Conservation (phyloP, 257 asterid species). For the Capsicum pubescens region DNA sequence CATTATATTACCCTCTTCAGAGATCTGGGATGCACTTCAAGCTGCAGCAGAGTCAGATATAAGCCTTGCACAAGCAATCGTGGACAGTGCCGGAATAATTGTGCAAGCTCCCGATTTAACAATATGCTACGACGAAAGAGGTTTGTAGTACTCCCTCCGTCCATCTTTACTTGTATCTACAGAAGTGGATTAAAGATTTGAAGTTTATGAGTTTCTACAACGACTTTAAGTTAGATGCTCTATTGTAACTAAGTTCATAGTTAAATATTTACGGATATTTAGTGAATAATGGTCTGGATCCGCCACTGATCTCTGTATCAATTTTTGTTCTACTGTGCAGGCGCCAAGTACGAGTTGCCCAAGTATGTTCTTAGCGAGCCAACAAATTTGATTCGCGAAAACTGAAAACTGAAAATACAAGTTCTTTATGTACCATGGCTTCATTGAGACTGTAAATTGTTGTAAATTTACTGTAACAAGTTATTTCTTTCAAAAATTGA, state of each 20-base stretch:
- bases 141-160: constrained; percentile 36
- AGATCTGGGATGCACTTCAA: constrained; percentile 84
- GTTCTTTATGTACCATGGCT: neutral
- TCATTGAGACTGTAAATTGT: constrained; percentile 26
- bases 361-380: constrained; percentile 84
- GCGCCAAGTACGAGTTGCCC: constrained; percentile 80
- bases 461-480: neutral
- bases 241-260: neutral
- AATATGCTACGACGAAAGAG: constrained; percentile 88
- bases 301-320: neutral
- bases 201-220: neutral
- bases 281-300: neutral
- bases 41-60: constrained; percentile 78
- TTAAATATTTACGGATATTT: neutral
- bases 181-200: neutral
- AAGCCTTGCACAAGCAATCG: constrained; percentile 61
- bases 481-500: neutral
- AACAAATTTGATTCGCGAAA: constrained; percentile 64
- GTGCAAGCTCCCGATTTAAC: constrained; percentile 80
- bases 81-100: constrained; percentile 75
- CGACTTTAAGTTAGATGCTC: neutral
- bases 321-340: constrained; percentile 45
- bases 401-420: constrained; percentile 21
- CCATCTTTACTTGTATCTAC: neutral
- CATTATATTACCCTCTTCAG: constrained; percentile 33